Evolutionary conservation across 1,284 basidiomycete species (phyloP), one percentile per base, ranked within the genome.

Genomic region (Pterulicium gracile): DNA sequence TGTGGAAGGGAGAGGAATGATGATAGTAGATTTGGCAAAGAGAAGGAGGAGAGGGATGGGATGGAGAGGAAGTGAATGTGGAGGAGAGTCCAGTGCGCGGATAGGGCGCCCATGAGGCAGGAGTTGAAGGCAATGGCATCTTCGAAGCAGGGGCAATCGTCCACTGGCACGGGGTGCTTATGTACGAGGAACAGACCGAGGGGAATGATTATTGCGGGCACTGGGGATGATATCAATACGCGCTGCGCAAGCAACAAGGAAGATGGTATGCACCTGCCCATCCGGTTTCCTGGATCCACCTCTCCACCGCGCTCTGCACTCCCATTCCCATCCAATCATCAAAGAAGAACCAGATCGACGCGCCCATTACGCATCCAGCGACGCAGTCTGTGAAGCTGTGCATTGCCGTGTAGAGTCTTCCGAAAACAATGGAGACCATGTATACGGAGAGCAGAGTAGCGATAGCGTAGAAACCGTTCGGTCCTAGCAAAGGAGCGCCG

Each of bases 131-230:
- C 93, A 47, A 97, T 95, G 3, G 93, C 90, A 57, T 98, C 95
- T 62, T 98, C 95, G 62, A 97, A 98, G 64, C 95, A 98, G 0
- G 95, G 96, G 57, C 95, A 98, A 58, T 96, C 91, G 50, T 97
- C 93, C 1, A 96, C 82, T 0, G 90, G 89, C 57, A 93, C 87
- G 0, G 94, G 93, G 60, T 98, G 94, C 52, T 85, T 75, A 58
- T 92, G 85, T 3, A 96, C 85, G 39, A 89, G 65, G 1, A 89
- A 66, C 5, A 94, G 68, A 45, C 79, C 74, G 21, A 85, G 55
- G 0, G 83, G 76, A 12, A 90, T 68, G 22, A 83, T 63, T 17
- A 81, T 69, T 3, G 79, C 53, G 1, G 93, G 90, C 3, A 90
- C 88, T 73, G 67, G 10, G 18, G n/a, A 32, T 10, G n/a, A 32